Base-by-base conservation (phyloP, 106 monocot genomes). In the Acorus gramineus region DNA sequence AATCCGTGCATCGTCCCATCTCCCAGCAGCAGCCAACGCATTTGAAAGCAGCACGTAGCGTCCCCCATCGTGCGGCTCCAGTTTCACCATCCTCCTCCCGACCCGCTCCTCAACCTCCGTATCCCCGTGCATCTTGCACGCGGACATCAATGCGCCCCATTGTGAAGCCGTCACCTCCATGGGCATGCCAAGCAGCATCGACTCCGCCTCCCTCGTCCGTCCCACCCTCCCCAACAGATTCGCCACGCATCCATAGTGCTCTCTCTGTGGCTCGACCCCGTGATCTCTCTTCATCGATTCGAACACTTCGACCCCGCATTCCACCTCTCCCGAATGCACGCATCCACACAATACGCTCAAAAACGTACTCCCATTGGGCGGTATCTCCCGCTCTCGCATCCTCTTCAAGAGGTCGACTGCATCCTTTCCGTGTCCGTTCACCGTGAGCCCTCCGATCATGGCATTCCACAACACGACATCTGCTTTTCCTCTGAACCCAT, bases 211-310 rank as follows among this genome's bases (percentile, higher is more conserved):
- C 12, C 71, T 53, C 65, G 87, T 57, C 52, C 49, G 59, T 11
- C 87, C 92, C 0, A 82, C 79, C 51, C 85, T 64, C 10, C 83
- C 82, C 55, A 85, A 63, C 6, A 93, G 69, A 67, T 93, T 83
- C 2, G 72, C 83, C 75, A 93, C 14, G 63, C 89, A 93, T 2
- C 83, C 86, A 66, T 79, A 93, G 54, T 93, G 89, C 63, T 89
- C 84, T 57, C 71, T 72, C 46, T 65, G 73, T 13, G 76, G 71
- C 13, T 77, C 71, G 11, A 89, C 4, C 6, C 86, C 77, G 6
- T 71, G 49, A 11, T 66, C 73, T 2, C 57, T 9, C 51, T 60
- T 52, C 89, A 93, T 89, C 4, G 81, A 74, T 6, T 81, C 54
- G 13, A 93, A 93, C 10, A 84, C 48, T 57, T 68, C 56, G 3